A percentile compares a stretch with the other conserved stretches of the same genome.
Evolutionary conservation across 1,139 yeast species (phyloP).

Genomic region (Protomyces macrosporus): DNA sequence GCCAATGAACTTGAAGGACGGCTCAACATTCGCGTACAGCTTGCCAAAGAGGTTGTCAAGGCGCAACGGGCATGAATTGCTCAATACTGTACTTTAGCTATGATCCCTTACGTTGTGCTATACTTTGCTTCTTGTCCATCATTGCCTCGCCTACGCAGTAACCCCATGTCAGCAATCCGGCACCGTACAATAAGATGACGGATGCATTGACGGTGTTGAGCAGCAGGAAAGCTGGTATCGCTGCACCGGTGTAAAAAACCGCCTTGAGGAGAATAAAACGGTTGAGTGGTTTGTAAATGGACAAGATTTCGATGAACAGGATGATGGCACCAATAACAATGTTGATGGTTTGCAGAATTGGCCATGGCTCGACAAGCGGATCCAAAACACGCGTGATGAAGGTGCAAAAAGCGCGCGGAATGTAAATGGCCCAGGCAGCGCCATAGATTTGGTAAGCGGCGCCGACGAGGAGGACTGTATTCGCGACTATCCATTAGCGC

Average conservation of each 20-base stretch:
- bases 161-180: neutral
- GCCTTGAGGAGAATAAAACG: neutral
- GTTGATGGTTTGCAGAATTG: neutral
- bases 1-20: constrained; percentile 27
- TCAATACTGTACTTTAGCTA: neutral
- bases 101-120: no score
- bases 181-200: neutral
- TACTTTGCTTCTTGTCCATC: neutral
- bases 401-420: neutral
- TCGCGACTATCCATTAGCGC: neutral
- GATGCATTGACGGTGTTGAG: neutral
- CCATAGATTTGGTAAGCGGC: neutral
- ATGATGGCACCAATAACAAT: neutral
- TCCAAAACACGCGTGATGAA: neutral
- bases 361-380: neutral
- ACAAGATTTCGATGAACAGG: neutral
- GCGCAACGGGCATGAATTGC: neutral
- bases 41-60: constrained; percentile 26
- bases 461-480: neutral
- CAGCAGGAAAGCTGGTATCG: neutral
- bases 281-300: neutral
- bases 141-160: neutral
- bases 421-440: neutral
- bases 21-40: constrained; percentile 25
- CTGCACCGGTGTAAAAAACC: neutral